Conservation (phyloP, 768 basidiomycete genomes). For the Rhodotorula graminis region DNA sequence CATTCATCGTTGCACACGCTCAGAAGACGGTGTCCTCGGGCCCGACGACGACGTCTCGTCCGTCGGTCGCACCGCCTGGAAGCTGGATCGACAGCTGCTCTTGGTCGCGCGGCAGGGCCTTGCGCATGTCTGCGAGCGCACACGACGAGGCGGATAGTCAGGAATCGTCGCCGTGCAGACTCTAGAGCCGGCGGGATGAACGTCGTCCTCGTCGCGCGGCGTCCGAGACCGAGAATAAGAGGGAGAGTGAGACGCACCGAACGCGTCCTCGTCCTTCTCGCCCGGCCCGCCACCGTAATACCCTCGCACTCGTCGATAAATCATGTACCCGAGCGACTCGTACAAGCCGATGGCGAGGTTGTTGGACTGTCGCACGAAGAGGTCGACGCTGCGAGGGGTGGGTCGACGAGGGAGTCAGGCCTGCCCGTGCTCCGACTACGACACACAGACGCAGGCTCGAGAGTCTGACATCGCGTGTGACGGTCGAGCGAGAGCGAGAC, state of each 20-base stretch:
- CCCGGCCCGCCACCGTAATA: conserved; percentile 83
- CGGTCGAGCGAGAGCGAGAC: neutral
- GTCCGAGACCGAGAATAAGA: neutral
- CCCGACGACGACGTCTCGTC: conserved; percentile 19
- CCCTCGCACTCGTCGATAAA: conserved; percentile 81
- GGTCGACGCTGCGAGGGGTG: conserved; percentile 65
- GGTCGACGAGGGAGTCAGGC: too few relatives aligned
- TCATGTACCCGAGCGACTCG: conserved; percentile 85
- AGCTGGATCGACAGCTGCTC: conserved; percentile 35
- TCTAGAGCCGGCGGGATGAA: too few relatives aligned
- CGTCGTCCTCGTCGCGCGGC: neutral
- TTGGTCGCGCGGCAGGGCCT: conserved; percentile 50
- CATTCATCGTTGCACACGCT: neutral
- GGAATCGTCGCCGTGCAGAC: too few relatives aligned
- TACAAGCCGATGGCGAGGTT: conserved; percentile 75
- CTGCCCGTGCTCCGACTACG: too few relatives aligned
- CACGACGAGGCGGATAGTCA: neutral
- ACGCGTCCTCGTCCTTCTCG: conserved; percentile 81
- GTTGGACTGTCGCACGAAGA: conserved; percentile 67
- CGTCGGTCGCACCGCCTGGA: conserved; percentile 16
- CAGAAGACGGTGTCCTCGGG: conserved; percentile 36
- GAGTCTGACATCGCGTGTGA: too few relatives aligned
- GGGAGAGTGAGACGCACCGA: conserved; percentile 59
- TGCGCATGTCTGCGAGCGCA: conserved; percentile 51
- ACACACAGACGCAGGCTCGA: too few relatives aligned